A percentile compares a stretch with the other conserved stretches of the same genome.
phyloP scores from a whole-genome alignment of 768 basidiomycete genomes.

The Lactarius sanguifluus region DNA sequence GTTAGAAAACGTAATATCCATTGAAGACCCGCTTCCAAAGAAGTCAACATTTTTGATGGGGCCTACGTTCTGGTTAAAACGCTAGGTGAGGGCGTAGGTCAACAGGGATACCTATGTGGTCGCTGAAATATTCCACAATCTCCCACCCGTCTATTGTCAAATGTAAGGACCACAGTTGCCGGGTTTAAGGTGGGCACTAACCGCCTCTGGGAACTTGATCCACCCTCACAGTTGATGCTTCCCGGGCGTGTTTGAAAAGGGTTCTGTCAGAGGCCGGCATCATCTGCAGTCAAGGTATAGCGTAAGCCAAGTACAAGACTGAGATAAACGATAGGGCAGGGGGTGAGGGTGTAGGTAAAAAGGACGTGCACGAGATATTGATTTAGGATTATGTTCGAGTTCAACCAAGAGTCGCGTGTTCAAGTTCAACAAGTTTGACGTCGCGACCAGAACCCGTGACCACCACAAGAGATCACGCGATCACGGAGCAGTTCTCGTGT shows the following conservation, averaged over 20 bases:
- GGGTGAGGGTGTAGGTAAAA: not conserved
- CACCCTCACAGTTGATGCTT: conserved; percentile 26
- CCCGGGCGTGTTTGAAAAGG: conserved; percentile 23
- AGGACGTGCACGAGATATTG: not conserved
- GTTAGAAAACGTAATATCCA: conserved; percentile 55
- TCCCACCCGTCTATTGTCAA: conserved; percentile 43
- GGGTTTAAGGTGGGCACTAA: conserved; percentile 9
- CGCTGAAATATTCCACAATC: conserved; percentile 55
- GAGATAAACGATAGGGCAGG: not conserved
- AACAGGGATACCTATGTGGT: conserved; percentile 50
- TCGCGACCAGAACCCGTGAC: conserved; percentile 23
- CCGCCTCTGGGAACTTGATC: conserved; percentile 26
- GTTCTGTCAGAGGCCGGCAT: conserved; percentile 15
- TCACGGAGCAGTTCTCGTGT: not conserved
- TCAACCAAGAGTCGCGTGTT: conserved; percentile 3
- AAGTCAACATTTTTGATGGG: conserved; percentile 19
- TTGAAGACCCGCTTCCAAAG: conserved; percentile 36
- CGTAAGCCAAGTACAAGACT: not conserved
- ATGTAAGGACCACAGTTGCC: not conserved
- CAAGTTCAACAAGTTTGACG: conserved; percentile 2
- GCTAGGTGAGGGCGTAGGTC: conserved; percentile 13
- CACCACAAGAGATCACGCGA: conserved; percentile 11
- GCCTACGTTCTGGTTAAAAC: conserved; percentile 11
- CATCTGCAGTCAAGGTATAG: not conserved
- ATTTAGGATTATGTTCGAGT: not conserved